These are phyloP conservation scores for Phialocephala subalpina DNA, from an alignment of 2,329 filamentous ascomycete species.

Conservation along the genomic window DNA sequence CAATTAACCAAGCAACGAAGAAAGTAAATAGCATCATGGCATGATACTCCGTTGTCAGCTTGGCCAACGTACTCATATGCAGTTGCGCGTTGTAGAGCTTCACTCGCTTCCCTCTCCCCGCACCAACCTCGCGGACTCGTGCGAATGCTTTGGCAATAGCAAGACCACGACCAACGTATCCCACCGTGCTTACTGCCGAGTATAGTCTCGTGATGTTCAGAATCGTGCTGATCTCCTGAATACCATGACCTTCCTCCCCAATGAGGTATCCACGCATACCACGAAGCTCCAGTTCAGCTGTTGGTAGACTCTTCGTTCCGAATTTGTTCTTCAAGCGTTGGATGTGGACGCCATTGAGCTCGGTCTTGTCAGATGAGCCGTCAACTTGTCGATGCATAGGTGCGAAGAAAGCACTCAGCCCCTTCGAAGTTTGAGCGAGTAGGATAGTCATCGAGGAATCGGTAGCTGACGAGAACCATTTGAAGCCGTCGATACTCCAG, in stretches of 20 bases:
- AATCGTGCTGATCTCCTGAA: constrained; percentile 72
- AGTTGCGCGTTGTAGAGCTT: constrained; percentile 59
- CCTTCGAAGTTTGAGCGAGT: constrained; percentile 64
- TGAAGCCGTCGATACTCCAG: constrained; percentile 71
- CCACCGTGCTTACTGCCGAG: constrained; percentile 60
- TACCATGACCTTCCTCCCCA: constrained; percentile 70
- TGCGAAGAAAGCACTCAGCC: constrained; percentile 69
- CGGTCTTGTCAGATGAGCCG: constrained; percentile 41
- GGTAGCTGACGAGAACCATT: constrained; percentile 75
- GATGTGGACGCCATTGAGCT: constrained; percentile 73
- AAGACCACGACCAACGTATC: constrained; percentile 62
- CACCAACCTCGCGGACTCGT: constrained; percentile 60
- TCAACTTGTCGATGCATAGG: constrained; percentile 59
- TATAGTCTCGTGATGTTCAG: constrained; percentile 72
- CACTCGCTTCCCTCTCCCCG: constrained; percentile 52
- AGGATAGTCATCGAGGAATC: constrained; percentile 71
- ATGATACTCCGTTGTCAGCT: constrained; percentile 62
- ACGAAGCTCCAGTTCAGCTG: constrained; percentile 73
- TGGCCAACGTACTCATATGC: constrained; percentile 66
- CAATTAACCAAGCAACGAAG: constrained; percentile 48
- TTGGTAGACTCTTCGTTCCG: constrained; percentile 74
- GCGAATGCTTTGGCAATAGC: constrained; percentile 65
- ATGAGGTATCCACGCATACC: constrained; percentile 72
- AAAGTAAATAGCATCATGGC: constrained; percentile 63
- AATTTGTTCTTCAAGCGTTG: constrained; percentile 77